Percentiles rank a stretch among this genome's conserved stretches.
Evolutionary conservation across 495 filamentous ascomycete genomes (phyloP).

Genomic region (Daldinia loculata): DNA sequence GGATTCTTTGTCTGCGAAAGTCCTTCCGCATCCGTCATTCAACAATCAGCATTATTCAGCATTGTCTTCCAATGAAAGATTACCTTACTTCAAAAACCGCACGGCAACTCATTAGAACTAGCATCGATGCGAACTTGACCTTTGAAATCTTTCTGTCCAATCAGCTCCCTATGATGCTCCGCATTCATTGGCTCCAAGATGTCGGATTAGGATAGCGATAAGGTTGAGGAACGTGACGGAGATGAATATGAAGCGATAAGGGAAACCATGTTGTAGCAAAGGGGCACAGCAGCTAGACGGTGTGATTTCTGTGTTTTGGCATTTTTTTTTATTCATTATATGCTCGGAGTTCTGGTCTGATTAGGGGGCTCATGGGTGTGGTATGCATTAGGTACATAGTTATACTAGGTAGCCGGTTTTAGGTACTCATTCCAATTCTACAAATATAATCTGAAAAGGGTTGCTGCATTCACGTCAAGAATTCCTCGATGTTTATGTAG

Average conservation of each 20-base stretch:
- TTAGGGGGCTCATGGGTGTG: neutral
- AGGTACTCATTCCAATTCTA: neutral
- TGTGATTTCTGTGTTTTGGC: neutral
- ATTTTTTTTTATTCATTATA: neutral
- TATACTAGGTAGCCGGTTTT: neutral
- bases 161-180: neutral
- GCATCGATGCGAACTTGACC: neutral
- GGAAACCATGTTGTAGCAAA: neutral
- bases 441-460: neutral
- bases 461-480: neutral
- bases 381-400: constrained; percentile 1
- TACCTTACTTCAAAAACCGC: neutral
- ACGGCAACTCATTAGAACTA: neutral
- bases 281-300: neutral
- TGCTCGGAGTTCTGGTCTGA: neutral
- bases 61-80: neutral
- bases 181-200: neutral
- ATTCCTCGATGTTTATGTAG: neutral
- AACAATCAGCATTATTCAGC: neutral
- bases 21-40: neutral
- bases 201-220: neutral
- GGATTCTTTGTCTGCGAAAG: neutral
- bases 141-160: neutral
- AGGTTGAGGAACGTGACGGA: neutral
- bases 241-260: constrained; percentile 7